phyloP scores from a whole-genome alignment of 805 yeast genomes.

The Yarrowia sp. region DNA sequence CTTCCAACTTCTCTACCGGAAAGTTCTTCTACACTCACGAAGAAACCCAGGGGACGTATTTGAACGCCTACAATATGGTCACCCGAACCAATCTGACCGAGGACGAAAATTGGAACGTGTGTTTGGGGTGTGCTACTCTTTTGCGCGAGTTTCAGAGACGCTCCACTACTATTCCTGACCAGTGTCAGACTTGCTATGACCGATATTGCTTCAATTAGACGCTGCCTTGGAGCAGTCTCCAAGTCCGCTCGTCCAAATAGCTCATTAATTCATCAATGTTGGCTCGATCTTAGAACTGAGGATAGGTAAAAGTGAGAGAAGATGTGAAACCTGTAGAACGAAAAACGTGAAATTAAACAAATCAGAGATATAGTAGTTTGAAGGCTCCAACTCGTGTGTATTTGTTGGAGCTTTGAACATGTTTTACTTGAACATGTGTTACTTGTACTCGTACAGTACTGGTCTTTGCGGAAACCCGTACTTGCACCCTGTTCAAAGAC shows the following conservation, averaged over 20 bases:
- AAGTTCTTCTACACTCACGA: conserved; percentile 14
- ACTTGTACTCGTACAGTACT: no score
- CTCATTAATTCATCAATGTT: not conserved
- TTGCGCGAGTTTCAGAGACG: conserved; percentile 23
- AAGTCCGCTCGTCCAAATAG: not conserved
- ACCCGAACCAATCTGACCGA: conserved; percentile 2
- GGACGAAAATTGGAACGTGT: not conserved
- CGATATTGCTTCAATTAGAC: not conserved
- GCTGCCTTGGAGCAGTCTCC: not conserved
- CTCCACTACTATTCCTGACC: not conserved
- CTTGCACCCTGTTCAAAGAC: no score
- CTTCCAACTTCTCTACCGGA: conserved; percentile 54
- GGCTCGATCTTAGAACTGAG: not conserved
- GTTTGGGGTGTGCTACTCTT: conserved; percentile 9
- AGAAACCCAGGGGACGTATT: not conserved
- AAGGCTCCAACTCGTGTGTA: no score
- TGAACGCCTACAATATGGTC: conserved; percentile 7
- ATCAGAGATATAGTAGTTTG: no score
- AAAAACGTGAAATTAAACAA: no score
- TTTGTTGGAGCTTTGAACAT: no score
- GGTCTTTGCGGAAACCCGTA: no score
- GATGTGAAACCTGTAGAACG: no score
- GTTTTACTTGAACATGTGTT: no score
- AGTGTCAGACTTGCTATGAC: not conserved
- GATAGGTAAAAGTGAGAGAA: no score